Evolutionary conservation across 2,329 filamentous ascomycete species (phyloP).

Genomic region (Fusarium floridanum): DNA sequence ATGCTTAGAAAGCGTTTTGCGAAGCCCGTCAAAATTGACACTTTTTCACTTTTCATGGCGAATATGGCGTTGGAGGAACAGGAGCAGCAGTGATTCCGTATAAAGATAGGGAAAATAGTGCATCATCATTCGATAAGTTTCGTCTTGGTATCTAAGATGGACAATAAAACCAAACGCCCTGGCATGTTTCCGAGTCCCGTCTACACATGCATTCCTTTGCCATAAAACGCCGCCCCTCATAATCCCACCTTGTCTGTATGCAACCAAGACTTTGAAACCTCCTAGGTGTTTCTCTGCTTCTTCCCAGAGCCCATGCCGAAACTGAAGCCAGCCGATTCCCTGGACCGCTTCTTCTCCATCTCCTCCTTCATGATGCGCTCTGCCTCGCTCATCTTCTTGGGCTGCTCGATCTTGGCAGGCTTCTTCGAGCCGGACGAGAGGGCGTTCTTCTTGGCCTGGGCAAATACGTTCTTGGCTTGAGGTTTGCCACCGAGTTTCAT

Average conservation of each 20-base stretch:
- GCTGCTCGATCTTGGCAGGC: conserved; percentile 66
- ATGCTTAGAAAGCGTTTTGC: conserved; percentile 50
- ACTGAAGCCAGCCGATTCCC: conserved; percentile 61
- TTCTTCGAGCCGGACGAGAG: conserved; percentile 73
- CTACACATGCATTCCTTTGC: conserved; percentile 1
- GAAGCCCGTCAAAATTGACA: conserved; percentile 10
- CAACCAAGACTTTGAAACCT: neutral
- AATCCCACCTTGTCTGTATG: neutral
- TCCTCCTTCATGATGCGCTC: conserved; percentile 92
- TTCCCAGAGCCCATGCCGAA: conserved; percentile 64
- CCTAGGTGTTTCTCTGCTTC: conserved; percentile 59
- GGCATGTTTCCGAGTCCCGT: conserved; percentile 12
- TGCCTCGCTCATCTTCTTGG: conserved; percentile 88
- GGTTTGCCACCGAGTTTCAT: conserved; percentile 75
- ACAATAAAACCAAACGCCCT: conserved; percentile 38
- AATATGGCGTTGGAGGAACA: conserved; percentile 50
- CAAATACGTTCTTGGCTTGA: conserved; percentile 84
- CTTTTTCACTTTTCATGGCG: conserved; percentile 44
- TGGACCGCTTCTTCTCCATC: conserved; percentile 76
- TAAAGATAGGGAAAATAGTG: conserved; percentile 12
- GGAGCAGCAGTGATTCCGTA: conserved; percentile 26
- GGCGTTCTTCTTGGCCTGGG: conserved; percentile 76
- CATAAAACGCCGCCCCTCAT: neutral
- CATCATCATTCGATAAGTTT: conserved; percentile 31
- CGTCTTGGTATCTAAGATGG: conserved; percentile 49